Conservation (phyloP, 768 basidiomycete species). For the Pisolithus microcarpus region DNA sequence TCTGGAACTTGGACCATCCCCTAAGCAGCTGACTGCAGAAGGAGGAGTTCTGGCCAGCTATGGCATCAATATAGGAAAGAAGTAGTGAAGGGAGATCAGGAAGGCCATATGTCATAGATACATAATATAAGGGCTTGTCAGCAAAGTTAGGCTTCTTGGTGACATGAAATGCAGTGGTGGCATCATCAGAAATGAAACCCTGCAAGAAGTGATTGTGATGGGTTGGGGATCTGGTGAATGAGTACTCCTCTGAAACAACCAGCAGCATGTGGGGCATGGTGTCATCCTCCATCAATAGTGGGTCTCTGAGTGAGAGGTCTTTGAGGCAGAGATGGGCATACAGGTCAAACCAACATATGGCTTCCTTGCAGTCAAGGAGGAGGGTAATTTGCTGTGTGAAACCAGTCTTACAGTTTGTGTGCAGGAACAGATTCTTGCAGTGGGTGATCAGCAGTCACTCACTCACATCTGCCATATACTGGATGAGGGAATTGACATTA, state of each 20-base stretch:
- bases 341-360: constrained; percentile 2
- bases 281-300: background rate
- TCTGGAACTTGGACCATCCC: background rate
- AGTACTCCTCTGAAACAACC: background rate
- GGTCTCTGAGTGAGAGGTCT: background rate
- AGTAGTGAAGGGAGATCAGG: background rate
- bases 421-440: constrained; percentile 21
- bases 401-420: constrained; percentile 17
- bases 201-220: background rate
- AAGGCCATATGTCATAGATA: background rate
- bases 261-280: background rate
- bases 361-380: constrained; percentile 6
- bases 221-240: background rate
- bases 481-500: constrained; percentile 15
- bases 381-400: constrained; percentile 18
- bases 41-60: background rate
- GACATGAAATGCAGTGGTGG: background rate
- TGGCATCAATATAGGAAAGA: background rate
- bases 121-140: background rate
- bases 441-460: constrained; percentile 23
- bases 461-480: constrained; percentile 22
- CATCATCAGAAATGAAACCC: background rate
- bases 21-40: background rate
- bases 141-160: background rate
- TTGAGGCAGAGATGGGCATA: background rate